Evolutionary conservation across 306 rosid genomes (phyloP), one percentile per base, ranked within the genome.

Genomic region (Dryas drummondii): DNA sequence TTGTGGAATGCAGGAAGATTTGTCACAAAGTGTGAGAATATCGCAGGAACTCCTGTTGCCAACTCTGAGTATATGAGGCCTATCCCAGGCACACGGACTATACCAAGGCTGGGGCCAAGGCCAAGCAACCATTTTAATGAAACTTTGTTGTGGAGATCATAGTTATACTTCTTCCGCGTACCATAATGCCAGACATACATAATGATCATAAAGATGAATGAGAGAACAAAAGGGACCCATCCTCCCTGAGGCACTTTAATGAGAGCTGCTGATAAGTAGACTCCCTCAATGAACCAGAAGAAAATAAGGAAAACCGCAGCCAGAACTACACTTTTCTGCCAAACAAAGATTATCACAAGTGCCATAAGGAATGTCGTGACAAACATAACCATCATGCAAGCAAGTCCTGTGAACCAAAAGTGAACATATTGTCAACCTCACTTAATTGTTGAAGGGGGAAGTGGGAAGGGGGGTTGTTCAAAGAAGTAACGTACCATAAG

Each of bases 151-250:
- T 92, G 89, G 53, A 88, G 82, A 63, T 92, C 96, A 78, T 80
- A 88, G 84, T 82, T 85, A 82, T 92, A 90, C 86, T 92, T 92
- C 87, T 77, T 82, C 27, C 84, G 86, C 9, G 92, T 92, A 67
- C 97, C 96, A 76, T 90, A 89, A 64, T 88, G 93, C 97, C 97
- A 92, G 49, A 88, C 88, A 73, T 85, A 92, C 97, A 92, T 92
- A 27, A 92, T 78, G 9, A 81, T 32, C 89, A 85, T 87, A 80
- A 92, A 83, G 68, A 92, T 50, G 66, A 80, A 78, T 12, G 97
- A 92, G 22, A 92, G 79, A 72, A 82, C 93, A 48, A 92, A 85
- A 45, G 97, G 97, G 63, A 86, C 96, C 97, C 97, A 92, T 76
- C 97, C 96, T 79, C 93, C 97, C 86, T 88, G 93, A 71, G 93